phyloP scores from a whole-genome alignment of 1,139 yeast genomes.

The Blastobotrys indianensis region DNA sequence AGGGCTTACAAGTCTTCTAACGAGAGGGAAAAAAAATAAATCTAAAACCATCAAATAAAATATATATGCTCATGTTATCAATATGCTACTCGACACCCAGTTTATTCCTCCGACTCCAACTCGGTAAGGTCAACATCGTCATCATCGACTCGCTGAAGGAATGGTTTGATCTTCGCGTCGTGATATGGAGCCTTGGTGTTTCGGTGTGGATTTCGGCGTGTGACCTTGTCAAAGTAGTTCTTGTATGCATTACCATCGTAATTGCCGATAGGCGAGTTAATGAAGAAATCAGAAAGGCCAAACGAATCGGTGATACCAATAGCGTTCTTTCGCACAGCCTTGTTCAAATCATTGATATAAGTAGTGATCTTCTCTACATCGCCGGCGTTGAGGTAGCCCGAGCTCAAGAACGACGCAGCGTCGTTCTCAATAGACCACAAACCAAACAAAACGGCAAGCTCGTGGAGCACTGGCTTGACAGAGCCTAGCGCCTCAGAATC shows the following conservation, averaged over 20 bases:
- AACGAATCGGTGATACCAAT: constrained; percentile 84
- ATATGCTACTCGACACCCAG: background rate
- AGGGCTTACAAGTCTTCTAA: too few species aligned
- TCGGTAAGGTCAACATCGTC: constrained; percentile 16
- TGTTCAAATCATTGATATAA: constrained; percentile 34
- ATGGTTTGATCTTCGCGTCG: constrained; percentile 36
- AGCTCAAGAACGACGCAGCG: constrained; percentile 61
- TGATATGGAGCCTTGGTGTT: constrained; percentile 36
- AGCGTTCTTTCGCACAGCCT: constrained; percentile 53
- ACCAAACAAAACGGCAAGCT: constrained; percentile 57
- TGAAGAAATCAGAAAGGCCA: constrained; percentile 74
- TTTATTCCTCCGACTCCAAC: constrained; percentile 6
- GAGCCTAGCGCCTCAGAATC: constrained; percentile 21
- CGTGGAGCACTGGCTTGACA: constrained; percentile 38
- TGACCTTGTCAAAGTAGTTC: constrained; percentile 49
- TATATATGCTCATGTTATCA: background rate
- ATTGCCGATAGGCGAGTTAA: constrained; percentile 80
- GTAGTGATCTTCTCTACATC: constrained; percentile 8
- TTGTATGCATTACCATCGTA: constrained; percentile 83
- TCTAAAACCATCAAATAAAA: background rate
- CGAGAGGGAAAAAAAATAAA: too few species aligned
- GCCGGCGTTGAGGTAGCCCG: constrained; percentile 4
- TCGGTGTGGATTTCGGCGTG: constrained; percentile 33
- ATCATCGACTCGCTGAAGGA: constrained; percentile 34
- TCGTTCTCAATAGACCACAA: constrained; percentile 68